A percentile compares a stretch with the other conserved stretches of the same genome.
phyloP scores from a whole-genome alignment of 345 rosid genomes.

The Brassica cretica region DNA sequence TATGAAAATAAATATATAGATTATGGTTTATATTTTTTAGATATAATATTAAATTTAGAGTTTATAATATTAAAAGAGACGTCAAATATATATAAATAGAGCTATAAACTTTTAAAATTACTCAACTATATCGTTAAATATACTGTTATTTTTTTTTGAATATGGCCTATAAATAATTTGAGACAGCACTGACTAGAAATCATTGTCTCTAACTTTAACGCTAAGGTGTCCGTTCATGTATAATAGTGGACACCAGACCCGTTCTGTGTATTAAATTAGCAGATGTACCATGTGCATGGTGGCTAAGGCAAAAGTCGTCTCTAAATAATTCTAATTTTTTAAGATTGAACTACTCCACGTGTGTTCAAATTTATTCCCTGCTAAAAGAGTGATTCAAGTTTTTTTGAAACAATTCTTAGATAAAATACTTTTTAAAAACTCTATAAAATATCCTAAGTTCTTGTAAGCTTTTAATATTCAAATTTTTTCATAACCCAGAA shows the following conservation, averaged over 20 bases:
- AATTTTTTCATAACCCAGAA: background rate
- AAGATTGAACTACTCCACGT: background rate
- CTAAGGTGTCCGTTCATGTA: background rate
- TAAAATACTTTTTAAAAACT: too few relatives aligned
- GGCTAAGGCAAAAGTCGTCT: slow-evolving; percentile 2
- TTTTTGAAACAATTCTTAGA: background rate
- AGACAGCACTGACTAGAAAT: too few relatives aligned
- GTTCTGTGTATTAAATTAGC: background rate
- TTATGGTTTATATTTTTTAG: too few relatives aligned
- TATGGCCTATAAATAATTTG: too few relatives aligned
- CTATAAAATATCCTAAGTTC: background rate
- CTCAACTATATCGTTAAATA: too few relatives aligned
- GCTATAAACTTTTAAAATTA: too few relatives aligned
- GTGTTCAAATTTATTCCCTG: background rate
- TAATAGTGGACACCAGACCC: background rate
- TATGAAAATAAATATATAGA: too few relatives aligned
- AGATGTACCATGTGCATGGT: slow-evolving; percentile 10
- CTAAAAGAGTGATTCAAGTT: background rate
- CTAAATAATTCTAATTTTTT: background rate
- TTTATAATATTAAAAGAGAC: too few relatives aligned
- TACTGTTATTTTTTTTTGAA: too few relatives aligned
- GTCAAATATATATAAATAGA: too few relatives aligned
- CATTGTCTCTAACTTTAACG: background rate
- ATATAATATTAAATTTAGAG: too few relatives aligned
- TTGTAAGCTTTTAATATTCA: background rate